Percentiles rank a stretch among this genome's conserved stretches.
phyloP scores from a whole-genome alignment of 495 filamentous ascomycete species.

The Usnea hakonensis region DNA sequence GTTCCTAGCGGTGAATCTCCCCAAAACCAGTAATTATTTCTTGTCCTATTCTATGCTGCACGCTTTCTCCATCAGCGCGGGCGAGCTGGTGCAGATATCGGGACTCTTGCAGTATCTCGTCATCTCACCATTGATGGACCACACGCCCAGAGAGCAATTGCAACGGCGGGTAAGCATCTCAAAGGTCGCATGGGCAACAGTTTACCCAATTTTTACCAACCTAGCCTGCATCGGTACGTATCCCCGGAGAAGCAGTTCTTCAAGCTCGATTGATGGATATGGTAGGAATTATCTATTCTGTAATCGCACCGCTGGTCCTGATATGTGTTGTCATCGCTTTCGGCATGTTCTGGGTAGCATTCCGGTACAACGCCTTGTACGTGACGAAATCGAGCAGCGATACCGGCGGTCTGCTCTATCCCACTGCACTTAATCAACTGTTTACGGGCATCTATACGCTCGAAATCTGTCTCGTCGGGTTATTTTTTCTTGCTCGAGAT shows the following conservation, averaged over 20 bases:
- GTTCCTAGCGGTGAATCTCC: constrained; percentile 57
- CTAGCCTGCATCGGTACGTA: constrained; percentile 58
- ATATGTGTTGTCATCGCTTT: constrained; percentile 72
- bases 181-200: constrained; percentile 60
- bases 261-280: neutral
- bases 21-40: constrained; percentile 70
- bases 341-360: constrained; percentile 64
- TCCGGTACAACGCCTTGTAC: constrained; percentile 73
- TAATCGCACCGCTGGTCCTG: constrained; percentile 67
- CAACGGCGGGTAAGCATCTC: constrained; percentile 52
- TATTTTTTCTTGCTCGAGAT: constrained; percentile 48
- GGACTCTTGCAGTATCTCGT: constrained; percentile 56
- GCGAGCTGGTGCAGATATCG: constrained; percentile 60
- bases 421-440: constrained; percentile 72
- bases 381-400: constrained; percentile 62
- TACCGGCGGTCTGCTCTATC: constrained; percentile 70
- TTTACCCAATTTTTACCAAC: constrained; percentile 75
- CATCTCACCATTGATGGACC: constrained; percentile 52
- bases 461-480: constrained; percentile 66
- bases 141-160: constrained; percentile 64
- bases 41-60: constrained; percentile 77
- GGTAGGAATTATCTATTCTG: constrained; percentile 59
- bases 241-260: neutral
- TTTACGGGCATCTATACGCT: constrained; percentile 75
- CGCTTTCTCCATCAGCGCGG: constrained; percentile 61